Evolutionary conservation across 1,284 basidiomycete genomes (phyloP).

Genomic region (Austroboletus novae-zelandiae): DNA sequence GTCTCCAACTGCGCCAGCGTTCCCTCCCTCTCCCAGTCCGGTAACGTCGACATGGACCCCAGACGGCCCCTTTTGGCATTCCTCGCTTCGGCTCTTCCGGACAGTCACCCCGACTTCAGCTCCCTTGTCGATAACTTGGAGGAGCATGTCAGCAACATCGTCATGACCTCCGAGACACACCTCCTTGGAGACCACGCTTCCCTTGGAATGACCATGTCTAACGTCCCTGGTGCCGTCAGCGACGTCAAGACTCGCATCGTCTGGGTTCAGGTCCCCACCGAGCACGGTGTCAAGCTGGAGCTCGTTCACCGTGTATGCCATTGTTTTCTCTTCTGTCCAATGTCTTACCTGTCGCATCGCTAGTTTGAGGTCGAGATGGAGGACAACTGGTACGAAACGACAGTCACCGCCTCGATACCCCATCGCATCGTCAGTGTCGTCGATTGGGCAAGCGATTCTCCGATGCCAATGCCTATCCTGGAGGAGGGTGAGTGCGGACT

Average conservation of each 20-base stretch:
- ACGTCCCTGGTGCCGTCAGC: conserved; percentile 67
- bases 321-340: too few relatives aligned
- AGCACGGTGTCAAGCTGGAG: conserved; percentile 52
- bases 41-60: conserved; percentile 30
- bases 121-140: conserved; percentile 55
- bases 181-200: conserved; percentile 50
- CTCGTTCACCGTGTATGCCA: conserved; percentile 45
- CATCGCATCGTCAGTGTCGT: conserved; percentile 76
- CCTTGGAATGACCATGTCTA: conserved; percentile 31
- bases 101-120: conserved; percentile 40
- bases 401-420: conserved; percentile 60
- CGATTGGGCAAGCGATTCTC: conserved; percentile 79
- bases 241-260: conserved; percentile 72
- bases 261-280: conserved; percentile 69
- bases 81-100: conserved; percentile 72
- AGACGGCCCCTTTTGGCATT: conserved; percentile 63
- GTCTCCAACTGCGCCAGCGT: conserved; percentile 57
- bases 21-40: conserved; percentile 23
- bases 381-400: conserved; percentile 82
- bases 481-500: conserved; percentile 19
- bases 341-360: neutral
- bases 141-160: conserved; percentile 50
- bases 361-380: conserved; percentile 85
- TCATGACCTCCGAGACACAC: conserved; percentile 44
- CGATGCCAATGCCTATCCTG: conserved; percentile 32